Base-by-base conservation (phyloP, 257 asterid species). In the Eustoma russellianum region DNA sequence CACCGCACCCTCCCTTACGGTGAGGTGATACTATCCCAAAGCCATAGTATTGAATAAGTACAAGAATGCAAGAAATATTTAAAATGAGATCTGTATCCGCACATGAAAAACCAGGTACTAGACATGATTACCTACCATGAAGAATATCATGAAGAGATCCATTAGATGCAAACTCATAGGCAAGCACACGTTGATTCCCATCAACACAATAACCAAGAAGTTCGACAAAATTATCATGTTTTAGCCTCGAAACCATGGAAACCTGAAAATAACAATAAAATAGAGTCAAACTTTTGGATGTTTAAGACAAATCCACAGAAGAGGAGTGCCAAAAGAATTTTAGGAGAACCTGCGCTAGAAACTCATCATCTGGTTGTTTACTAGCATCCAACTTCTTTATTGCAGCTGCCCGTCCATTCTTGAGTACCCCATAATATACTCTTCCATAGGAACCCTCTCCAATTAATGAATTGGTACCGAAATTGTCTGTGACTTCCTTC, bases 401-500 rank as follows among this genome's bases (percentile, higher is more conserved):
- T 19, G 96, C 96, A 61, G 90, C 90, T 60, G 80, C 82, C 50
- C 71, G 70, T 6, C 82, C 83, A 62, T 47, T 82, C 52, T 66
- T 84, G 43, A 84, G 75, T 62, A 61, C 65, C 52, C 94, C 95
- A 24, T 72, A 79, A 67, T 88, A 88, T 47, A 88, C 96, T 75
- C 93, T 76, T 64, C 96, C 96, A 56, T 88, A 88, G 12, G 96
- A 88, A 52, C 96, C 96, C 64, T 88, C 96, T 18, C 96, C 96
- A 53, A 88, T 82, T 57, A 88, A 72, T 44, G 91, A 63, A 52
- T 74, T 73, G 0, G 79, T 70, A 58, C 86, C 74, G 50, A 84
- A 88, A 71, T 78, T 88, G 48, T 73, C 70, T 1, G 96, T 78
- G 51, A 79, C 76, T 45, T 88, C 96, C 80, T 65, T 88, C 60